A percentile compares a stretch with the other conserved stretches of the same genome.
Conservation (phyloP, 495 filamentous ascomycete species). For the Annulohypoxylon maeteangense region DNA sequence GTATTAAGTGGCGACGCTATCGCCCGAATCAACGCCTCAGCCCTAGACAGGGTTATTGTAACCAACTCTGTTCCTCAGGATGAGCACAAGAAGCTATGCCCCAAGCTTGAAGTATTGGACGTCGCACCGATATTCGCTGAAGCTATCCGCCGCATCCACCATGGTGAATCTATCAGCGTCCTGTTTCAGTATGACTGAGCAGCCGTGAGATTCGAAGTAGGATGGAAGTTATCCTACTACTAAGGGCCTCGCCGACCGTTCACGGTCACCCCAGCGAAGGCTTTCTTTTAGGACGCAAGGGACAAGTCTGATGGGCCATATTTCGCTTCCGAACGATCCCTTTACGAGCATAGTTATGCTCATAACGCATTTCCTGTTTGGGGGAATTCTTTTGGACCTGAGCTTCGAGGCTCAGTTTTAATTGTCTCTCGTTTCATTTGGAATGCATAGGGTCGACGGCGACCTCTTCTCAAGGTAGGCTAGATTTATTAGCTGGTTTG, state of each 20-base stretch:
- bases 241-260: conserved; percentile 8
- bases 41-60: conserved; percentile 89
- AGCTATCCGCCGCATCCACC: conserved; percentile 95
- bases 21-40: conserved; percentile 88
- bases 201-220: conserved; percentile 1
- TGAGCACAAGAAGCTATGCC: conserved; percentile 77
- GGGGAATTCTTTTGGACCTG: conserved; percentile 33
- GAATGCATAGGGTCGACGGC: conserved; percentile 29
- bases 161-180: conserved; percentile 97
- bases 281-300: conserved; percentile 19
- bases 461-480: conserved; percentile 38
- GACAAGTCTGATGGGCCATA: conserved; percentile 20
- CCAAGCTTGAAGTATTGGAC: conserved; percentile 92
- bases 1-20: conserved; percentile 95
- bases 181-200: conserved; percentile 89
- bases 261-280: conserved; percentile 21
- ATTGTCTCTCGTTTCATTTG: conserved; percentile 38
- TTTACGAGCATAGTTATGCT: conserved; percentile 10
- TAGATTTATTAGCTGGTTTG: conserved; percentile 36
- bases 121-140: conserved; percentile 94
- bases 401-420: conserved; percentile 25
- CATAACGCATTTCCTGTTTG: conserved; percentile 34
- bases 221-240: conserved; percentile 6
- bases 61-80: conserved; percentile 94
- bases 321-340: conserved; percentile 22